These are phyloP conservation scores for Colletotrichum cuscutae DNA, from an alignment of 2,329 filamentous ascomycete species.

Conservation along the genomic window DNA sequence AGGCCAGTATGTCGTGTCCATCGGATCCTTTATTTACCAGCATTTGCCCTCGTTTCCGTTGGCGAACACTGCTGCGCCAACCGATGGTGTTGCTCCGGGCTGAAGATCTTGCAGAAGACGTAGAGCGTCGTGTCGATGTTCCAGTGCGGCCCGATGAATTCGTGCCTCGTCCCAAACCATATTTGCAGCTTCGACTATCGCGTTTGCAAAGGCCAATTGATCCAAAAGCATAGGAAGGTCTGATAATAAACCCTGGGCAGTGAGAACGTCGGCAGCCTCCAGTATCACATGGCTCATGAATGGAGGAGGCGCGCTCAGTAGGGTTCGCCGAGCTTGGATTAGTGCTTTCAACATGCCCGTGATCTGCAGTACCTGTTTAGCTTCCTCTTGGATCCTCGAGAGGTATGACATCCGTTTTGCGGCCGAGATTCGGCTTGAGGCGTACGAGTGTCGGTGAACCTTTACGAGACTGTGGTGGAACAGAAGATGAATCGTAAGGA, in stretches of 20 bases:
- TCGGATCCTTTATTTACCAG: conserved; percentile 50
- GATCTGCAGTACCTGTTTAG: conserved; percentile 61
- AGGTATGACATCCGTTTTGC: conserved; percentile 57
- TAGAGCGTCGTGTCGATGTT: conserved; percentile 48
- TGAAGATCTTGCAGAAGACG: conserved; percentile 46
- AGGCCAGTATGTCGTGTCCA: conserved; percentile 48
- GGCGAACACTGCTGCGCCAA: conserved; percentile 44
- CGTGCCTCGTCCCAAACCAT: conserved; percentile 69
- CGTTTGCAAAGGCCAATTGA: conserved; percentile 62
- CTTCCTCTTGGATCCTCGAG: conserved; percentile 60
- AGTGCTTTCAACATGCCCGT: conserved; percentile 52
- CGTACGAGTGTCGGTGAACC: conserved; percentile 69
- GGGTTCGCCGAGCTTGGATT: conserved; percentile 43
- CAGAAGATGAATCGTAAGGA: conserved; percentile 73
- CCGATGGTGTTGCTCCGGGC: conserved; percentile 39
- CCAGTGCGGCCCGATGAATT: conserved; percentile 60
- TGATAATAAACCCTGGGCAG: conserved; percentile 65
- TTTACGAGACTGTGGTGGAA: conserved; percentile 73
- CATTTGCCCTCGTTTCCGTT: conserved; percentile 39
- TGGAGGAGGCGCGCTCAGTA: conserved; percentile 62
- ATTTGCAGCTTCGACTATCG: conserved; percentile 65
- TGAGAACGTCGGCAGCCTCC: conserved; percentile 74
- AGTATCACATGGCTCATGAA: conserved; percentile 71
- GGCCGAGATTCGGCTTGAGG: conserved; percentile 48
- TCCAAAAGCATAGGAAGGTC: conserved; percentile 63